Conservation (phyloP, 2,329 filamentous ascomycete genomes). For the Ophiocordyceps camponoti-rufipedis region DNA sequence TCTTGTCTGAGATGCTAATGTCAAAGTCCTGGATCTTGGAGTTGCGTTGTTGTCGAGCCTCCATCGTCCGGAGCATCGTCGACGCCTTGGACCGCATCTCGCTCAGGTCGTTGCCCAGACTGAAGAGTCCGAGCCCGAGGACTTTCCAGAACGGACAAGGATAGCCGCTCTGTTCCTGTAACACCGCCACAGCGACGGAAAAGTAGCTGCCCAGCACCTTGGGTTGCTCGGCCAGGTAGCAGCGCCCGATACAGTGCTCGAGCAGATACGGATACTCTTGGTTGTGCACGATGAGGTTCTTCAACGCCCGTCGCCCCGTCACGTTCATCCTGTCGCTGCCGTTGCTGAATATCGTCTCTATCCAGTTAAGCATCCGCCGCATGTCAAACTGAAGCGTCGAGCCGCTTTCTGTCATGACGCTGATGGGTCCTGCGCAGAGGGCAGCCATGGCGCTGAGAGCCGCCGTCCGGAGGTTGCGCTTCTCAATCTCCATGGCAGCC, state of each 20-base stretch:
- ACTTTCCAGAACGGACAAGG: slow-evolving; percentile 81
- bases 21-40: slow-evolving; percentile 95
- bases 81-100: slow-evolving; percentile 80
- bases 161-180: slow-evolving; percentile 69
- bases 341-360: slow-evolving; percentile 85
- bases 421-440: slow-evolving; percentile 72
- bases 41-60: slow-evolving; percentile 58
- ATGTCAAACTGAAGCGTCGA: slow-evolving; percentile 84
- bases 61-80: slow-evolving; percentile 59
- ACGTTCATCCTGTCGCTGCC: slow-evolving; percentile 81
- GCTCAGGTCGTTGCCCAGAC: slow-evolving; percentile 78
- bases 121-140: slow-evolving; percentile 75
- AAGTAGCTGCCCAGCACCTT: slow-evolving; percentile 94
- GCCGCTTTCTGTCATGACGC: slow-evolving; percentile 72
- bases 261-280: slow-evolving; percentile 70
- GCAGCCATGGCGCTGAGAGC: slow-evolving; percentile 92
- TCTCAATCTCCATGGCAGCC: slow-evolving; percentile 92
- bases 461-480: slow-evolving; percentile 75
- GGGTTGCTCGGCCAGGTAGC: slow-evolving; percentile 62
- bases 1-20: slow-evolving; percentile 96
- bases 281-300: slow-evolving; percentile 81
- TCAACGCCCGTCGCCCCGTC: slow-evolving; percentile 73
- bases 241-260: slow-evolving; percentile 79
- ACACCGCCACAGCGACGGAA: slow-evolving; percentile 71
- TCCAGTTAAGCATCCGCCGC: slow-evolving; percentile 82